Percentiles rank a stretch among this genome's conserved stretches.
These are phyloP conservation scores for Pseudoneurospora amorphoporcata DNA, from an alignment of 495 filamentous ascomycete genomes.

Conservation along the genomic window DNA sequence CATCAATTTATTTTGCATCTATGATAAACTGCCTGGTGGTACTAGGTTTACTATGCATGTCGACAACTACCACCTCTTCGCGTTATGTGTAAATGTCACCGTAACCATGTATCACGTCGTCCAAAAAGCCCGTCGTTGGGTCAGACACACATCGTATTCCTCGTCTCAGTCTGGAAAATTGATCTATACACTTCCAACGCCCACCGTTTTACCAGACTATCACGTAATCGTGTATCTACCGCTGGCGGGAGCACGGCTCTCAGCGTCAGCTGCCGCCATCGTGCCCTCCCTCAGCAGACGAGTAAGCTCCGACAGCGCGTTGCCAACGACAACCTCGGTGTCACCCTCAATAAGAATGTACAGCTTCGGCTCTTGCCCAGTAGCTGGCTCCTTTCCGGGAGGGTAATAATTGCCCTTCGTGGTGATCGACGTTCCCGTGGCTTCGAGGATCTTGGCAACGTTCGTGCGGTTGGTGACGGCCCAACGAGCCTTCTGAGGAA, in stretches of 20 bases:
- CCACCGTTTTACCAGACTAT: neutral
- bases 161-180: neutral
- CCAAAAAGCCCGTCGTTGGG: neutral
- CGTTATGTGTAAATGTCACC: neutral
- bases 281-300: constrained; percentile 86
- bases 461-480: constrained; percentile 98
- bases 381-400: constrained; percentile 64
- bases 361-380: constrained; percentile 72
- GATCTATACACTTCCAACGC: neutral
- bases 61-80: neutral
- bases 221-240: constrained; percentile 88
- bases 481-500: constrained; percentile 98
- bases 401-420: constrained; percentile 91
- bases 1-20: neutral
- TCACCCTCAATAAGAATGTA: constrained; percentile 98
- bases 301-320: constrained; percentile 86
- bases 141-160: too few species aligned
- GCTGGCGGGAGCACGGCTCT: constrained; percentile 65
- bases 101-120: neutral
- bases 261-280: constrained; percentile 75
- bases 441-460: constrained; percentile 94
- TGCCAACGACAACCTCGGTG: constrained; percentile 82
- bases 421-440: constrained; percentile 91
- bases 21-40: neutral
- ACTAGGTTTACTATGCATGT: neutral